Percentiles rank a stretch among this genome's conserved stretches.
Conservation (phyloP, 495 filamentous ascomycete genomes). For the Hypoxylon fuscum region DNA sequence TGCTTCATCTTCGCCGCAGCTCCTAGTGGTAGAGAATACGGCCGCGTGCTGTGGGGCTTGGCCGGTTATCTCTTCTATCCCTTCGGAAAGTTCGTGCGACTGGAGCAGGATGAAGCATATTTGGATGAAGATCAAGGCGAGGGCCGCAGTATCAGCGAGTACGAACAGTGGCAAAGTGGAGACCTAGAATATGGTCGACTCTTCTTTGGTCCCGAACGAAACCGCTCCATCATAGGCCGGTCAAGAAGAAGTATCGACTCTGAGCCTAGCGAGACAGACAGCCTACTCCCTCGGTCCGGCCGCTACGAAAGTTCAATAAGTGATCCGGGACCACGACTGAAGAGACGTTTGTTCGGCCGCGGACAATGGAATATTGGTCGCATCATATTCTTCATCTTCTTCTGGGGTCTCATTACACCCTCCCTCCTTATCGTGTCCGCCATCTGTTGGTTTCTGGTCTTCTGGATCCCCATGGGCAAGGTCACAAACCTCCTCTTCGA, state of each 20-base stretch:
- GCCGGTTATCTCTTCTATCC: constrained; percentile 91
- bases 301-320: constrained; percentile 40
- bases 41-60: constrained; percentile 82
- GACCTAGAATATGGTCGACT: constrained; percentile 94
- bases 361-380: constrained; percentile 95
- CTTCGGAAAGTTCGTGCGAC: constrained; percentile 93
- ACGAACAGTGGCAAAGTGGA: constrained; percentile 98
- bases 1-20: constrained; percentile 84
- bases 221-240: constrained; percentile 86
- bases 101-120: constrained; percentile 93
- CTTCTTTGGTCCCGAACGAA: constrained; percentile 88
- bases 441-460: constrained; percentile 95
- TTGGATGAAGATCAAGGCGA: constrained; percentile 97
- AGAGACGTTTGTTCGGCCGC: constrained; percentile 90
- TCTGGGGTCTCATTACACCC: constrained; percentile 94
- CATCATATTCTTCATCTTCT: constrained; percentile 95
- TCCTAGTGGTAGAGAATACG: constrained; percentile 85
- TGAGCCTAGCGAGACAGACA: constrained; percentile 81
- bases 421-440: constrained; percentile 83
- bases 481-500: constrained; percentile 89
- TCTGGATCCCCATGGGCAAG: constrained; percentile 98
- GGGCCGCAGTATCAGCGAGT: constrained; percentile 98
- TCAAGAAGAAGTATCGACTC: constrained; percentile 90
- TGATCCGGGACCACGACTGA: constrained; percentile 63
- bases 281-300: constrained; percentile 76